Evolutionary conservation across 2,329 filamentous ascomycete genomes (phyloP).

Genomic region (Zarea fungicola): DNA sequence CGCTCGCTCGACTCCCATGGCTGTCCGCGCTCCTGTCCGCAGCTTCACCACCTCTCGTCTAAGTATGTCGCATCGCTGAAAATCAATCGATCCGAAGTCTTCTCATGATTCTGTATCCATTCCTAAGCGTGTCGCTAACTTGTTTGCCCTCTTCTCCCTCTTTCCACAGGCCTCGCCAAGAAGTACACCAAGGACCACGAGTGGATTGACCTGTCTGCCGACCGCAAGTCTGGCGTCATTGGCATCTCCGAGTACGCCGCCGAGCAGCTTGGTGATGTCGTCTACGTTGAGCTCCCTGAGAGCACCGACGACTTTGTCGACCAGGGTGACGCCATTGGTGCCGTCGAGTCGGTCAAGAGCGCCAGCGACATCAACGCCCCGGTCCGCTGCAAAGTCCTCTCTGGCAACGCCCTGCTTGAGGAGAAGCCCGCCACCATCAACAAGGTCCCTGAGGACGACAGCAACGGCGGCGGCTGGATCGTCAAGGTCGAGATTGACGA

Average conservation of each 20-base stretch:
- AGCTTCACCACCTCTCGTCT: slow-evolving; percentile 35
- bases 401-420: slow-evolving; percentile 70
- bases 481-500: slow-evolving; percentile 77
- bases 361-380: slow-evolving; percentile 97
- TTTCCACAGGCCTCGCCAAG: slow-evolving; percentile 55
- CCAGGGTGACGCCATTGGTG: slow-evolving; percentile 80
- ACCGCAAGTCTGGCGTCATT: slow-evolving; percentile 73
- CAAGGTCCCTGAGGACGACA: slow-evolving; percentile 75
- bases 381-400: slow-evolving; percentile 68
- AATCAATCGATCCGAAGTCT: not conserved
- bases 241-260: slow-evolving; percentile 92
- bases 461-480: slow-evolving; percentile 80
- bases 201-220: slow-evolving; percentile 85
- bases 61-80: slow-evolving; percentile 24
- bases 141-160: not conserved
- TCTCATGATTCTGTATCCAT: no score
- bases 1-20: slow-evolving; percentile 30
- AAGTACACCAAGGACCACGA: slow-evolving; percentile 97
- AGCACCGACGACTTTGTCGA: slow-evolving; percentile 57
- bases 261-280: slow-evolving; percentile 88
- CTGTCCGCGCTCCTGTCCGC: slow-evolving; percentile 36
- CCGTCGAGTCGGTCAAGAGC: slow-evolving; percentile 96
- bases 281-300: slow-evolving; percentile 91
- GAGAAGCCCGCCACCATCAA: slow-evolving; percentile 87
- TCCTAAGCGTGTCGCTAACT: no score